Evolutionary conservation across 495 filamentous ascomycete species (phyloP).

Genomic region (Podospora tetraspora): DNA sequence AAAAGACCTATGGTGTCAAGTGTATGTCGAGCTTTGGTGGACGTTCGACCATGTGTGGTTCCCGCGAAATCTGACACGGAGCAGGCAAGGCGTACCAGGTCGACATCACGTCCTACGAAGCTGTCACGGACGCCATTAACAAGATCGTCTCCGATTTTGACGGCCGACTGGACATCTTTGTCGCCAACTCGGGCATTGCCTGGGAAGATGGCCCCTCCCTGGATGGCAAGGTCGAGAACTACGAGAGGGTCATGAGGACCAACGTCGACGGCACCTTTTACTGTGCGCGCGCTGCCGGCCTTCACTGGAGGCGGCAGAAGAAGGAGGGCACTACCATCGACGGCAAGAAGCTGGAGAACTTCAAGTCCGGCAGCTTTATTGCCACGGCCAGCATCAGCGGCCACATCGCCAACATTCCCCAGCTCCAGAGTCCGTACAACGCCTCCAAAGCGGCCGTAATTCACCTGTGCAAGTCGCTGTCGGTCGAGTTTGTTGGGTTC

Average conservation of each 20-base stretch:
- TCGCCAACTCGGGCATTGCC: conserved; percentile 73
- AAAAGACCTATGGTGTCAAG: conserved; percentile 71
- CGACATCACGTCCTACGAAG: conserved; percentile 54
- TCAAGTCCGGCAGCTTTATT: conserved; percentile 66
- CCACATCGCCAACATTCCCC: conserved; percentile 83
- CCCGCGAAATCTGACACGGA: not conserved
- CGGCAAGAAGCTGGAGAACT: conserved; percentile 63
- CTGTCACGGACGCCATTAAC: conserved; percentile 54
- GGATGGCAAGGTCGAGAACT: conserved; percentile 59
- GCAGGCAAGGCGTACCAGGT: conserved; percentile 73
- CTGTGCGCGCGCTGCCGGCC: conserved; percentile 71
- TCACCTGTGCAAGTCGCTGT: conserved; percentile 78
- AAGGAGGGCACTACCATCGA: conserved; percentile 59
- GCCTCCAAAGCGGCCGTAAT: conserved; percentile 80
- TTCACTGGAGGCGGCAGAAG: conserved; percentile 57
- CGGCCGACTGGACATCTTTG: conserved; percentile 70
- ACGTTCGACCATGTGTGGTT: not conserved
- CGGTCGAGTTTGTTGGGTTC: conserved; percentile 82
- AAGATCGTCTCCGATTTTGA: conserved; percentile 63
- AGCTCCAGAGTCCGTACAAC: conserved; percentile 82
- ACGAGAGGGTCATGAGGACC: conserved; percentile 62
- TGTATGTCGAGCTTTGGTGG: conserved; percentile 40
- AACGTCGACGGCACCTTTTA: conserved; percentile 81
- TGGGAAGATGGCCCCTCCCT: conserved; percentile 67
- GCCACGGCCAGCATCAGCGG: conserved; percentile 77